Evolutionary conservation across 305 asterid species (phyloP).

Genomic region (Withania somnifera): DNA sequence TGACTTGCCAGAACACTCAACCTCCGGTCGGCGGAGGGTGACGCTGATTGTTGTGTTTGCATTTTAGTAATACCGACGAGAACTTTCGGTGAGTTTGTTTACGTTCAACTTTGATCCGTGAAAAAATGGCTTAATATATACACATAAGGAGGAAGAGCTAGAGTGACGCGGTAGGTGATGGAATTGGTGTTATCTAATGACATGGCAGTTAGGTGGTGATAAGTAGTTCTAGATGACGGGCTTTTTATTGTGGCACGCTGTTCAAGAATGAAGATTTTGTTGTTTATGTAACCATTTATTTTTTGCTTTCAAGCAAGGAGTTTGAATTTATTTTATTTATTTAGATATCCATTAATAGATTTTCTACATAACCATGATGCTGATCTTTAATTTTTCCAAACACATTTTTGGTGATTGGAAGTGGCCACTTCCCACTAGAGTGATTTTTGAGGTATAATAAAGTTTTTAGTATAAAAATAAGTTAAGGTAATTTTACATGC

Average conservation of each 20-base stretch:
- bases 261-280: not conserved
- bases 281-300: not conserved
- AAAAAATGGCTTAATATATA: not conserved
- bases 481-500: too few relatives aligned
- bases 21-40: slow-evolving; percentile 47
- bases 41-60: slow-evolving; percentile 15
- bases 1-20: slow-evolving; percentile 38
- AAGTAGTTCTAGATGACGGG: not conserved
- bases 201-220: not conserved
- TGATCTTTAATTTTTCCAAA: too few relatives aligned
- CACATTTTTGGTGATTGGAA: too few relatives aligned
- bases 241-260: not conserved
- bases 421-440: too few relatives aligned
- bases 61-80: slow-evolving; percentile 24
- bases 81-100: not conserved
- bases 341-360: too few relatives aligned
- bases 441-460: too few relatives aligned
- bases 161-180: not conserved
- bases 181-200: not conserved
- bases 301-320: not conserved
- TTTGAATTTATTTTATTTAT: too few relatives aligned
- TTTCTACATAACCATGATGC: too few relatives aligned
- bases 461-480: too few relatives aligned
- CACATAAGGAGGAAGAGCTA: not conserved
- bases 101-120: not conserved